Evolutionary conservation across 2,329 filamentous ascomycete genomes (phyloP).

Genomic region (Ceratocystis albifundus): DNA sequence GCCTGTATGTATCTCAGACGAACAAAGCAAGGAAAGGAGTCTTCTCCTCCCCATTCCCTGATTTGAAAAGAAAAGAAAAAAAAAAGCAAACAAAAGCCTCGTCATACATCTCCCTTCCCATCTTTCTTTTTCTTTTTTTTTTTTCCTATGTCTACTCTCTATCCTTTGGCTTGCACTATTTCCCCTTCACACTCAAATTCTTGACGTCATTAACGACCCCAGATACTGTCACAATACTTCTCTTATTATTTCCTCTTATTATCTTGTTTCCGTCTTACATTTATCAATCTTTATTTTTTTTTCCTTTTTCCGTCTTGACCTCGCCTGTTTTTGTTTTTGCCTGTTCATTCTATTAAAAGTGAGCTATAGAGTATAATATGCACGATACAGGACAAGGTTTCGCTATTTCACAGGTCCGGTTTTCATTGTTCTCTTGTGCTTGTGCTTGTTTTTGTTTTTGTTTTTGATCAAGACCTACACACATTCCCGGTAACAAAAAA

Average conservation of each 20-base stretch:
- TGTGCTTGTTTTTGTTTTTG: slow-evolving; percentile 7
- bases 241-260: neutral
- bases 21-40: neutral
- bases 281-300: slow-evolving; percentile 1
- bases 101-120: neutral
- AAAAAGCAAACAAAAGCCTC: slow-evolving; percentile 4
- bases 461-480: neutral
- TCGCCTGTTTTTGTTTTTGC: neutral
- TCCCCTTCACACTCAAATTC: slow-evolving; percentile 6
- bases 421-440: too few species aligned
- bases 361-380: neutral
- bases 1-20: neutral
- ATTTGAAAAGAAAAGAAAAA: neutral
- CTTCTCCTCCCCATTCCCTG: neutral
- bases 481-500: neutral
- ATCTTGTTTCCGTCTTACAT: slow-evolving; percentile 10
- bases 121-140: neutral
- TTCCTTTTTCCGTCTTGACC: too few species aligned
- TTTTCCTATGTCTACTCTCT: neutral
- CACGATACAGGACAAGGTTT: too few species aligned
- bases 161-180: neutral
- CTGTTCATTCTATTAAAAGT: neutral
- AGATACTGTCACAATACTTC: slow-evolving; percentile 12
- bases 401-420: too few species aligned
- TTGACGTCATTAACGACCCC: slow-evolving; percentile 19